Evolutionary conservation across 257 asterid genomes (phyloP).

Genomic region (Osmanthus fragrans): DNA sequence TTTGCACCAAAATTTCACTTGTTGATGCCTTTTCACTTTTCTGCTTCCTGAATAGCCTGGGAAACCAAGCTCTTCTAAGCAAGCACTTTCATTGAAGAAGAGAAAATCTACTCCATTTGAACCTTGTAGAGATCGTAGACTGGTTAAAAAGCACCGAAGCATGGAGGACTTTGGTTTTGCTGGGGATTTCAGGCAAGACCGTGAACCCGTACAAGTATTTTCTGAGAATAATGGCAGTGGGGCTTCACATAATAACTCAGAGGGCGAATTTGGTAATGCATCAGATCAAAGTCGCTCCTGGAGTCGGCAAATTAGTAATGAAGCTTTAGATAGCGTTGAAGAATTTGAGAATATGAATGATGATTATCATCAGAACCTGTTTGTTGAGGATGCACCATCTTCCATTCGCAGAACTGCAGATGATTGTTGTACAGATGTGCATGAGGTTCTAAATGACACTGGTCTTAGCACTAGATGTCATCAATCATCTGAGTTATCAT

Average conservation of each 20-base stretch:
- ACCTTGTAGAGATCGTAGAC: constrained; percentile 44
- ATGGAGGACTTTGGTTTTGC: constrained; percentile 33
- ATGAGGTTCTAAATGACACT: constrained; percentile 29
- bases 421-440: constrained; percentile 28
- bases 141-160: constrained; percentile 50
- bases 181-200: constrained; percentile 39
- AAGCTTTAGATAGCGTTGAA: constrained; percentile 26
- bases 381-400: constrained; percentile 24
- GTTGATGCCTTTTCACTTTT: constrained; percentile 14
- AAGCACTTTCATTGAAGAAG: constrained; percentile 38
- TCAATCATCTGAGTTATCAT: constrained; percentile 54
- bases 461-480: constrained; percentile 31
- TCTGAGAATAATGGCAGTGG: constrained; percentile 23
- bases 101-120: constrained; percentile 35
- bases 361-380: constrained; percentile 24
- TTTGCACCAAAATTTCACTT: constrained; percentile 14
- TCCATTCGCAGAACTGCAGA: constrained; percentile 19
- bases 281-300: constrained; percentile 21
- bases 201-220: constrained; percentile 16
- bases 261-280: constrained; percentile 27
- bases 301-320: constrained; percentile 24
- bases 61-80: constrained; percentile 39
- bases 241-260: constrained; percentile 28
- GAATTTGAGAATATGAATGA: constrained; percentile 34
- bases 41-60: constrained; percentile 32